Evolutionary conservation across 306 rosid species (phyloP), one percentile per base, ranked within the genome.

Genomic region (Clitoria ternatea): DNA sequence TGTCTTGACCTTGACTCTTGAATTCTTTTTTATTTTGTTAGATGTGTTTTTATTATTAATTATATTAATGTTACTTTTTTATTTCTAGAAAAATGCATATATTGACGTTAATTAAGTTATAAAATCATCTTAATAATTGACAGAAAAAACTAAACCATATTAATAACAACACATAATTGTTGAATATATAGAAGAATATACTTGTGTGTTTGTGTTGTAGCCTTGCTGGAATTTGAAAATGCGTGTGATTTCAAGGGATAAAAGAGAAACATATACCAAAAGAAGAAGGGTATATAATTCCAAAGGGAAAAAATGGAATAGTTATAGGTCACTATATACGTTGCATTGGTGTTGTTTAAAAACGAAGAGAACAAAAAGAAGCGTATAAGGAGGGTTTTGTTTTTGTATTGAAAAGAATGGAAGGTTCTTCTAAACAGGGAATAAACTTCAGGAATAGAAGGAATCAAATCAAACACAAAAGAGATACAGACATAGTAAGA

Each of bases 231-330:
- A 18, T 72, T 54, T 72, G 81, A 81, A n/a, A n/a, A 23, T 61
- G 69, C 54, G 88, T 82, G 74, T 80, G 87, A 80, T 35, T 57
- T 29, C 15, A 62, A 60, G 1, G 68, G 71, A 71, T 10, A 14
- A 29, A 44, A 61, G 45, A 57, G 60, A 29, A 36, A 39, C 32
- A 27, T 11, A 30, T 12, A 65, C 12, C 30, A 9, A 37, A n/a
- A 45, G 23, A 18, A 15, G 23, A 37, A 56, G 53, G 44, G 23
- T 5, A 9, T 6, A 27, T n/a, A 43, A 30, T 71, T 64, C 22
- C 33, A 4, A 22, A 43, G 30, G 61, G 74, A 77, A 84, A 74
- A 77, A 43, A 55, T 69, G 81, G 49, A 85, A 79, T n/a, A n/a
- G n/a, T n/a, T n/a, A n/a, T n/a, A 76, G 82, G 84, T 45, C 50